Evolutionary conservation across 83 land plant genomes (phyloP).

Genomic region (Isoetes engelmannii): DNA sequence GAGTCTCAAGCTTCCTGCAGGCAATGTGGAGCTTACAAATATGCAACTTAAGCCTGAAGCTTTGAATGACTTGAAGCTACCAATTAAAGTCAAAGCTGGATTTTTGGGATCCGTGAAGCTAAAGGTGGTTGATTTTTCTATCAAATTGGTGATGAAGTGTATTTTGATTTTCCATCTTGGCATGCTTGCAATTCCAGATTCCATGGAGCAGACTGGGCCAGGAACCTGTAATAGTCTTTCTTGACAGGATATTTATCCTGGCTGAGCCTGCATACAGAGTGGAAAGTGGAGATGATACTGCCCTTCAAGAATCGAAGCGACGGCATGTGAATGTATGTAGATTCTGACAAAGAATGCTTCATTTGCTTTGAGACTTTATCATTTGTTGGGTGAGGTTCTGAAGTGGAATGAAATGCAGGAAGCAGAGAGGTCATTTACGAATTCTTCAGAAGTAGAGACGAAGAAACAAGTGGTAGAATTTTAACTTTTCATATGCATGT

Average conservation of each 20-base stretch:
- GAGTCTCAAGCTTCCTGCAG: constrained; percentile 31
- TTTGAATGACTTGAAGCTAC: constrained; percentile 82
- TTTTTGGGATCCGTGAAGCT: constrained; percentile 91
- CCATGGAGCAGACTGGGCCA: constrained; percentile 99
- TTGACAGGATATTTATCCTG: constrained; percentile 81
- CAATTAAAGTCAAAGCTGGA: constrained; percentile 91
- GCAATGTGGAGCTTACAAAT: constrained; percentile 89
- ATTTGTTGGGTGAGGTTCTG: too few relatives aligned
- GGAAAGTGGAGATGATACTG: constrained; percentile 60
- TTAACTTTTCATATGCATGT: too few relatives aligned
- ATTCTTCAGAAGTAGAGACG: background rate
- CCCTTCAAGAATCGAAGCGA: constrained; percentile 71
- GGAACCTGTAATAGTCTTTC: constrained; percentile 80
- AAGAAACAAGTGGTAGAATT: constrained; percentile 22
- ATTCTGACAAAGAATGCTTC: too few relatives aligned
- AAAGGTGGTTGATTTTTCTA: constrained; percentile 40
- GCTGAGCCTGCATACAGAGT: constrained; percentile 87
- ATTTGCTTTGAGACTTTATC: too few relatives aligned
- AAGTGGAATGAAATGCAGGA: too few relatives aligned
- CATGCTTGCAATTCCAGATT: constrained; percentile 36
- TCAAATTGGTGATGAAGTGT: too few relatives aligned
- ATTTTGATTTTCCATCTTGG: background rate
- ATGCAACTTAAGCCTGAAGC: constrained; percentile 99
- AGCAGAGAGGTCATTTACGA: background rate
- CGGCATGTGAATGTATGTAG: constrained; percentile 49